Conservation (phyloP, 768 basidiomycete species). For the Lactifluus piperatus region DNA sequence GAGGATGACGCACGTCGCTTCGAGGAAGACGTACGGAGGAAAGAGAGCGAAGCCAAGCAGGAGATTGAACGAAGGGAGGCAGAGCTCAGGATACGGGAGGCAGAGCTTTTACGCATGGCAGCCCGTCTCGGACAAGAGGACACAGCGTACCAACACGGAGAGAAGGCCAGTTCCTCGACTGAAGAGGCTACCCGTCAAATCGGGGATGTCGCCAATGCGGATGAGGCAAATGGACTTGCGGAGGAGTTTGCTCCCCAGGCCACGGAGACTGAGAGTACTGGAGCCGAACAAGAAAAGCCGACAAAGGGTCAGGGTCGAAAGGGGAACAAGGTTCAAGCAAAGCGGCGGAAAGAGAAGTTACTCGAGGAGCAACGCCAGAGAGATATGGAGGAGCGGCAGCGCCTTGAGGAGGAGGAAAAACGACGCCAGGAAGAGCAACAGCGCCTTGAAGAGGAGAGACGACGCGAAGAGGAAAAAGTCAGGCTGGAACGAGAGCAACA, state of each 20-base stretch:
- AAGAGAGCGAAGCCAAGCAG: conserved; percentile 4
- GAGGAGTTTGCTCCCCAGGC: neutral
- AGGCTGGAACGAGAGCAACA: conserved; percentile 13
- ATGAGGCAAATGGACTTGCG: neutral
- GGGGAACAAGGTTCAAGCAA: conserved; percentile 10
- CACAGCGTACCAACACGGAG: neutral
- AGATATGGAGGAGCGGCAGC: conserved; percentile 1
- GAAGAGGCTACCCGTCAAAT: neutral
- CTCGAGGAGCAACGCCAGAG: conserved; percentile 13
- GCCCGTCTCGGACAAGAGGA: conserved; percentile 5
- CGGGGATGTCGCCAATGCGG: neutral
- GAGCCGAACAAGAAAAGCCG: conserved; percentile 5
- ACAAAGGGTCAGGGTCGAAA: conserved; percentile 5
- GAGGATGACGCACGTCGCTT: conserved; percentile 25
- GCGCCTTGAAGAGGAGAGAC: conserved; percentile 3
- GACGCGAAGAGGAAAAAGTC: conserved; percentile 12
- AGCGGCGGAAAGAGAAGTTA: conserved; percentile 19
- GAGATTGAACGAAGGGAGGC: conserved; percentile 16
- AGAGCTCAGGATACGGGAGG: conserved; percentile 14
- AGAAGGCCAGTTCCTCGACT: neutral
- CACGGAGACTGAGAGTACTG: neutral
- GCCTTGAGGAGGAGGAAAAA: conserved; percentile 19
- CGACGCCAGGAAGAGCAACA: conserved; percentile 29
- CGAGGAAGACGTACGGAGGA: conserved; percentile 26
- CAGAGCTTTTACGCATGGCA: conserved; percentile 6